Evolutionary conservation across 2,329 filamentous ascomycete genomes (phyloP).

Genomic region (Claviceps cyperi): DNA sequence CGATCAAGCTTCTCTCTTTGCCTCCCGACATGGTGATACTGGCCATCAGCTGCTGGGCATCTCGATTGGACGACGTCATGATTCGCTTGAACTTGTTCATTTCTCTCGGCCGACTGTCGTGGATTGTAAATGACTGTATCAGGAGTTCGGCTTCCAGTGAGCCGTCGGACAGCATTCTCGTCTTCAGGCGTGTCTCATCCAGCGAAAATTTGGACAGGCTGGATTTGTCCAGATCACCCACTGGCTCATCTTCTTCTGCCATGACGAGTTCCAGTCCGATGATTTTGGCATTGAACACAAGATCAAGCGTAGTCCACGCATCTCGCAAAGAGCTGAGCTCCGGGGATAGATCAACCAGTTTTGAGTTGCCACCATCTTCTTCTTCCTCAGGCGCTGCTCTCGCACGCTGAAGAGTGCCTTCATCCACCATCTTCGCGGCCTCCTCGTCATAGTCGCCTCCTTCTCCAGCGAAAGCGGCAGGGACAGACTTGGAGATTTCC

Average conservation of each 20-base stretch:
- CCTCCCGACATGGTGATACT: constrained; percentile 86
- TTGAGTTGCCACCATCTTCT: constrained; percentile 21
- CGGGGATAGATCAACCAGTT: constrained; percentile 44
- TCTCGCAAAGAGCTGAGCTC: constrained; percentile 55
- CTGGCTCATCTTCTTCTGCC: constrained; percentile 58
- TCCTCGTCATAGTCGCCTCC: constrained; percentile 62
- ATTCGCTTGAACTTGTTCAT: constrained; percentile 96
- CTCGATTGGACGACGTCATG: constrained; percentile 92
- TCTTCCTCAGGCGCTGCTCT: constrained; percentile 23
- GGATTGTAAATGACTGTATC: constrained; percentile 87
- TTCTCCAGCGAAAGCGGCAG: constrained; percentile 58
- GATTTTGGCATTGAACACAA: constrained; percentile 78
- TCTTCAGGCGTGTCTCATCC: constrained; percentile 81
- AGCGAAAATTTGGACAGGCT: constrained; percentile 90
- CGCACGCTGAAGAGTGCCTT: constrained; percentile 34
- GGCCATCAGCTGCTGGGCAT: constrained; percentile 96
- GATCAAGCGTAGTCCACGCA: constrained; percentile 84
- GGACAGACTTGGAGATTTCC: constrained; percentile 76
- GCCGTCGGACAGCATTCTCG: constrained; percentile 82
- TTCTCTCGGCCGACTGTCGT: constrained; percentile 76
- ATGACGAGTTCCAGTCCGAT: constrained; percentile 80
- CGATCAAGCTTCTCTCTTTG: constrained; percentile 66
- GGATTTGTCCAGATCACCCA: constrained; percentile 62
- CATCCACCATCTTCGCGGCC: constrained; percentile 58
- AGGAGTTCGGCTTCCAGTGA: constrained; percentile 86